Base-by-base conservation (phyloP, 768 basidiomycete species). In the Lanmaoa rubissima region DNA sequence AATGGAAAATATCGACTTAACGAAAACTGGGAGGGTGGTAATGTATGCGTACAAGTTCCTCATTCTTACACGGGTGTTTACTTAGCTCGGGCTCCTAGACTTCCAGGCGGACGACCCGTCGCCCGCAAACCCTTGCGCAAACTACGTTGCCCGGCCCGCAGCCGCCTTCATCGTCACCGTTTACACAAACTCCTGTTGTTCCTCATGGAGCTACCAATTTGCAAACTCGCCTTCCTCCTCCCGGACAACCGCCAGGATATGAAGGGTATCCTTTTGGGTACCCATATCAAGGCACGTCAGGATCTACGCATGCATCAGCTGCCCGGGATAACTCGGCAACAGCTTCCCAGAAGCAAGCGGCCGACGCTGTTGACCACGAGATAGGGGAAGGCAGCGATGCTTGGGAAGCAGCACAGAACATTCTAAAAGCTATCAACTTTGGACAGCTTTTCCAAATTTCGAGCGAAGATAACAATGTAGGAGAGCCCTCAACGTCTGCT, bases 11-110 rank as follows among this genome's bases (percentile, higher is more conserved):
- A 94, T 70, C 77, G 85, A 40, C 68, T 94, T 21, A 94, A 87
- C 67, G 74, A 85, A 7, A 77, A 72, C 53, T 94, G 91, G 90
- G 89, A 90, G 66, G 91, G 91, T 24, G 89, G 88, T 32, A 86
- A 79, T 65, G 91, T 93, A 67, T 68, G 89, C 76, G 21, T 41
- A 41, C 43, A 13, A 24, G 34, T 39, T 43, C 10, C 11, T 59
- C 24, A 3, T 53, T 43, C 55, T 16, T 16, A 10, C n/a, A 32
- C 38, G 21, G 43, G 21, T 21, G 17, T 52, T 41, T 46, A 43
- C 57, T 69, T 21, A 62, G 42, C 40, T 44, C 36, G 8, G 26
- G 54, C 35, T 48, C 45, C 41, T 57, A 92, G 89, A 88, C 88
- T 19, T 85, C 88, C 17, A 82, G 82, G 54, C 79, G 91, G 35